Percentiles rank a stretch among this genome's conserved stretches.
Conservation (phyloP, 2,329 filamentous ascomycete species). For the Akanthomyces muscarius region DNA sequence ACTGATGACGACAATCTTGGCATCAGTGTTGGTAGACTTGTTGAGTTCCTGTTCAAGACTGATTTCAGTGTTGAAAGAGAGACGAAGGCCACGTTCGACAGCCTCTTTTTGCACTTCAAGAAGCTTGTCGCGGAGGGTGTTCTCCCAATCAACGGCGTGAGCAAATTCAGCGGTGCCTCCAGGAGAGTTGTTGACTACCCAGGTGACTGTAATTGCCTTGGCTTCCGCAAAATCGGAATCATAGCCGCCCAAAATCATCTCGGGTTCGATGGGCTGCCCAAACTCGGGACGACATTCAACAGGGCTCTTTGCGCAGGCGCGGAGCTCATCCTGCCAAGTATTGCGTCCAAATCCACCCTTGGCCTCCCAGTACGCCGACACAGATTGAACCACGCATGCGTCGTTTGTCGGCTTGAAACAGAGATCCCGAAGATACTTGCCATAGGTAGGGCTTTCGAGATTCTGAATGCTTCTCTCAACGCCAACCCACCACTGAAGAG, state of each 20-base stretch:
- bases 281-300: conserved; percentile 85
- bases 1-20: conserved; percentile 92
- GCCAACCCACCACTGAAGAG: conserved; percentile 87
- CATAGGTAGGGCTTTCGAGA: conserved; percentile 65
- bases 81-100: conserved; percentile 66
- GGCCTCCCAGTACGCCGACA: conserved; percentile 83
- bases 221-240: conserved; percentile 66
- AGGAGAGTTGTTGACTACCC: conserved; percentile 85
- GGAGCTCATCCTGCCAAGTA: conserved; percentile 69
- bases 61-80: conserved; percentile 94
- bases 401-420: conserved; percentile 91
- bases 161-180: conserved; percentile 68
- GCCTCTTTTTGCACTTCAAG: conserved; percentile 80
- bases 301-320: conserved; percentile 71
- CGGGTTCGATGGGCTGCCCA: conserved; percentile 80
- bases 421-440: conserved; percentile 71
- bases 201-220: conserved; percentile 80
- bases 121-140: conserved; percentile 68
- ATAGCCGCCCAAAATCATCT: conserved; percentile 82
- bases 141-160: conserved; percentile 85
- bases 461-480: conserved; percentile 74
- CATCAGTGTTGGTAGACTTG: conserved; percentile 97
- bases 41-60: conserved; percentile 94
- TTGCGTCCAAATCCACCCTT: conserved; percentile 38
- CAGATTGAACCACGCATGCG: conserved; percentile 86